These are phyloP conservation scores for Neocucurbitaria cava DNA, from an alignment of 2,329 filamentous ascomycete genomes.

Conservation along the genomic window DNA sequence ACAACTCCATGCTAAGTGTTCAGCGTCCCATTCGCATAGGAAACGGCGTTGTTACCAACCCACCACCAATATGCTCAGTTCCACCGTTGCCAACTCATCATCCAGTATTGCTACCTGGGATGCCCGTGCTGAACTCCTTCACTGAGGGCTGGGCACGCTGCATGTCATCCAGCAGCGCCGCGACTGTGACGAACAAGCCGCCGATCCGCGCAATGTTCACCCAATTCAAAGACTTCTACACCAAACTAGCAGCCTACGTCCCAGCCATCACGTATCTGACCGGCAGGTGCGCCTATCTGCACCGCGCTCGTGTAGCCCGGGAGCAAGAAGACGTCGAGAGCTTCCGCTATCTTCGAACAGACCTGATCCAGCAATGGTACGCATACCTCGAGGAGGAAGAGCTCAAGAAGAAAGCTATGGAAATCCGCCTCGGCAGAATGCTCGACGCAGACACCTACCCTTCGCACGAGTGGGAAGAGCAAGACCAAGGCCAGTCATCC, in stretches of 20 bases:
- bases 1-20: constrained; percentile 25
- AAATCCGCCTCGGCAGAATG: constrained; percentile 24
- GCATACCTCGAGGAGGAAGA: constrained; percentile 35
- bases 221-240: constrained; percentile 43
- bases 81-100: constrained; percentile 26
- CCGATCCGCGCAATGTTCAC: constrained; percentile 42
- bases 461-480: constrained; percentile 16
- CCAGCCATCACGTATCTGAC: constrained; percentile 14
- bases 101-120: constrained; percentile 18
- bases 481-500: too few relatives aligned
- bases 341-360: constrained; percentile 35
- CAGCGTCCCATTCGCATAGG: constrained; percentile 8
- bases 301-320: constrained; percentile 44
- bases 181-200: constrained; percentile 19
- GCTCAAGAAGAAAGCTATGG: constrained; percentile 28
- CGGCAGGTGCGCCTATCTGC: constrained; percentile 35
- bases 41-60: not conserved
- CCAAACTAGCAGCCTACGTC: constrained; percentile 23
- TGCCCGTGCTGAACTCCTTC: constrained; percentile 30
- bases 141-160: constrained; percentile 27
- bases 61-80: constrained; percentile 31
- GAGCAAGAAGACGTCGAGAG: constrained; percentile 40
- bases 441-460: constrained; percentile 37
- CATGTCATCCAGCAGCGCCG: constrained; percentile 15
- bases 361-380: constrained; percentile 40